Evolutionary conservation across 73 alveolate genomes (phyloP).

Genomic region (Durusdinium trenchii): DNA sequence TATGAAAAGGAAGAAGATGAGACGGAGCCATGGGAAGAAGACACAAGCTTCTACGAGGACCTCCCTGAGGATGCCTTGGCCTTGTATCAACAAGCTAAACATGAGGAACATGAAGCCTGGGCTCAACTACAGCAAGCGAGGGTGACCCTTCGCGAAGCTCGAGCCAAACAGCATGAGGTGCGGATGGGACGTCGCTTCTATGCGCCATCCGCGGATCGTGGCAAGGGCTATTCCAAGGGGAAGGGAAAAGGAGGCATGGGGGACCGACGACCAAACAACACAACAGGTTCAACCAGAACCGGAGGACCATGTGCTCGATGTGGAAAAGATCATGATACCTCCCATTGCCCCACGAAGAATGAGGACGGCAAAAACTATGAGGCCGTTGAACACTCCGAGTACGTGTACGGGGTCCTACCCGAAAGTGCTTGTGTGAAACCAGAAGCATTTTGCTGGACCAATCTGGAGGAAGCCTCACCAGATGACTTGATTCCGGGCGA

Average conservation of each 20-base stretch:
- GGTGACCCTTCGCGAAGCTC: background rate
- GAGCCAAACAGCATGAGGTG: background rate
- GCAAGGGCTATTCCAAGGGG: too few species aligned
- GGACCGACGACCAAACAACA: background rate
- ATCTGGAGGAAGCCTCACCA: too few species aligned
- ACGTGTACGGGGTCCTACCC: background rate
- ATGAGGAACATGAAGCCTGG: background rate
- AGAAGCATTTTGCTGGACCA: too few species aligned
- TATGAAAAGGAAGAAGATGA: background rate
- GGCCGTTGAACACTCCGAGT: slow-evolving; percentile 44
- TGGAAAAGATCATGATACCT: background rate
- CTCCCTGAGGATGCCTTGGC: background rate
- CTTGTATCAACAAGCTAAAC: background rate
- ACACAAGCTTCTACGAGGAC: background rate
- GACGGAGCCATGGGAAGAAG: too few species aligned
- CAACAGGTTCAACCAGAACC: too few species aligned
- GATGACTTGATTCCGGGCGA: too few species aligned
- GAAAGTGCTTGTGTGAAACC: too few species aligned
- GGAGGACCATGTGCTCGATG: background rate
- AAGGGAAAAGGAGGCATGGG: background rate
- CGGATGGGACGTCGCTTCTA: background rate
- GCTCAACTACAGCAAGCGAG: too few species aligned
- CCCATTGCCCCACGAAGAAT: background rate
- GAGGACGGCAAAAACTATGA: background rate
- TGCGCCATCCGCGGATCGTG: background rate